These are phyloP conservation scores for Blastobotrys illinoisensis DNA, from an alignment of 1,139 yeast genomes.

Conservation along the genomic window DNA sequence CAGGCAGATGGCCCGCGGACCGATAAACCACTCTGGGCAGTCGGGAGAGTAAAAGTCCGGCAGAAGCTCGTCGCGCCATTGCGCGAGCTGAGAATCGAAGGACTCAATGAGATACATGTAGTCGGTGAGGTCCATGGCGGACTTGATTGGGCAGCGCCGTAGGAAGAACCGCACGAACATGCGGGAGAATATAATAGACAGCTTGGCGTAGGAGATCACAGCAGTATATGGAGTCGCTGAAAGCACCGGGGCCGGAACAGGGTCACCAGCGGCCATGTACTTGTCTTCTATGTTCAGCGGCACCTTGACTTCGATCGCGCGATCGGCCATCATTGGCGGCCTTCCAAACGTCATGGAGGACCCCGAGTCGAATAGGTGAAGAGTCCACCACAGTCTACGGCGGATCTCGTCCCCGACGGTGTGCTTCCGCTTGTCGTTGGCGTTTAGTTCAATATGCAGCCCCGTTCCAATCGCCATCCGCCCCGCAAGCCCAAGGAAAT, in stretches of 20 bases:
- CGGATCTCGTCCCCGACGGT: constrained; percentile 13
- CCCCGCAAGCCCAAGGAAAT: constrained; percentile 51
- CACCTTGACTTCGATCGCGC: constrained; percentile 9
- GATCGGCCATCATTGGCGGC: constrained; percentile 12
- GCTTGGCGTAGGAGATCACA: constrained; percentile 11
- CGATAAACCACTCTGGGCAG: constrained; percentile 14
- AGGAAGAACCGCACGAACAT: constrained; percentile 12
- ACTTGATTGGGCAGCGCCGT: constrained; percentile 2
- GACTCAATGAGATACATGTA: constrained; percentile 9
- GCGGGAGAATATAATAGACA: constrained; percentile 11
- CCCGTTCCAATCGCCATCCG: constrained; percentile 61
- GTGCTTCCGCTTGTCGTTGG: neutral
- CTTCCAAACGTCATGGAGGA: constrained; percentile 14
- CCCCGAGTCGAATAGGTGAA: constrained; percentile 13
- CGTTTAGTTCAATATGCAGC: constrained; percentile 43
- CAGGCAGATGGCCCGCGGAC: constrained; percentile 9
- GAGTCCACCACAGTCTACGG: constrained; percentile 17
- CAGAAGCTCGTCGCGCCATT: constrained; percentile 11
- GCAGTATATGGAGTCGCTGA: constrained; percentile 13
- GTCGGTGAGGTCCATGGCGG: constrained; percentile 10
- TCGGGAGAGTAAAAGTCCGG: constrained; percentile 6
- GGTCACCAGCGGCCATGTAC: constrained; percentile 7
- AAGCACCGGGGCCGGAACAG: constrained; percentile 8
- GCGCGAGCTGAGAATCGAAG: constrained; percentile 10
- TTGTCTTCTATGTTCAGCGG: constrained; percentile 14